Evolutionary conservation across 805 yeast species (phyloP).

Genomic region (Isabelozyma gotoi): DNA sequence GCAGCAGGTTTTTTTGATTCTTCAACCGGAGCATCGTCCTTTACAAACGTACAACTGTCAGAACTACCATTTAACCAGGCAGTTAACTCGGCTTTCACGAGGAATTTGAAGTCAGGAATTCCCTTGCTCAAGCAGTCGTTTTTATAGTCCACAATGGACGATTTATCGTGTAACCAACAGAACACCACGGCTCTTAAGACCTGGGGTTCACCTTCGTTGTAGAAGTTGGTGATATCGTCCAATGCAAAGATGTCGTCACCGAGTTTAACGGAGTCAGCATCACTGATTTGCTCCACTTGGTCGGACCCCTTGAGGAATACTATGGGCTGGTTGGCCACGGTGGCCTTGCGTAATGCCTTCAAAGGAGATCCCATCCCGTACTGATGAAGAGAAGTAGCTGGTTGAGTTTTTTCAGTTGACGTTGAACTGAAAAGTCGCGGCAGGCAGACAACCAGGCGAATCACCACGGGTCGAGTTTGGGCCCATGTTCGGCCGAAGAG

Average conservation of each 20-base stretch:
- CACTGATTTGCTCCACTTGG: constrained; percentile 25
- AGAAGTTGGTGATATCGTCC: constrained; percentile 53
- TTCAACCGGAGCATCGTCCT: constrained; percentile 22
- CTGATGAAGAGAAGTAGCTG: not conserved
- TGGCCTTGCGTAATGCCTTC: constrained; percentile 25
- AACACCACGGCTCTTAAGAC: constrained; percentile 63
- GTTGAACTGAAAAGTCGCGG: no score
- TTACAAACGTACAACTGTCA: constrained; percentile 51
- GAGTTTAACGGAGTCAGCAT: constrained; percentile 34
- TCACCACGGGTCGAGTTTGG: no score
- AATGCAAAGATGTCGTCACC: constrained; percentile 32
- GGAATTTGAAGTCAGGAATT: constrained; percentile 71
- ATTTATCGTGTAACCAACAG: constrained; percentile 75
- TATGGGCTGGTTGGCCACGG: constrained; percentile 21
- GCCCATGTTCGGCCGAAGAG: no score
- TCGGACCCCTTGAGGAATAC: constrained; percentile 14
- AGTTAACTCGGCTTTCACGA: constrained; percentile 81
- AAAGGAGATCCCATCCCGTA: constrained; percentile 16
- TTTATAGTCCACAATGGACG: constrained; percentile 79
- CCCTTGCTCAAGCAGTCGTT: constrained; percentile 64
- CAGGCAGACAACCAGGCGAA: no score
- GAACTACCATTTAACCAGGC: constrained; percentile 78
- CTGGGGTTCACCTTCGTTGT: constrained; percentile 48
- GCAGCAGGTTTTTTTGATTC: not conserved
- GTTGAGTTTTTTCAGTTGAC: not conserved